Percentiles rank a stretch among this genome's conserved stretches.
Evolutionary conservation across 2,329 filamentous ascomycete genomes (phyloP).

Genomic region (Beauveria caledonica): DNA sequence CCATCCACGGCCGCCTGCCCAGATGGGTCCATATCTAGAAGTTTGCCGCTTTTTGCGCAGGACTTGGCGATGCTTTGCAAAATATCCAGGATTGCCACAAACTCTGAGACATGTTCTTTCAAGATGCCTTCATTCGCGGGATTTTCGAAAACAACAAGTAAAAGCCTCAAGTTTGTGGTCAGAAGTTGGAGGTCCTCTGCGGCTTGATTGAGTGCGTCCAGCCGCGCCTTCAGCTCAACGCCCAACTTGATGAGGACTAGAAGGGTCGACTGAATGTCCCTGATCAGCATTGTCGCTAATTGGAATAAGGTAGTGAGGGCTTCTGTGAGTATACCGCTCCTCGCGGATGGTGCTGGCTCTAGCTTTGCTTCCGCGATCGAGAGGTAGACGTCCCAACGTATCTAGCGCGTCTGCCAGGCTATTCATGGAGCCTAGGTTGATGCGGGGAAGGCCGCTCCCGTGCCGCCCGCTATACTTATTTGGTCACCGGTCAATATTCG

Average conservation of each 20-base stretch:
- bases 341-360: no score
- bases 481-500: no score
- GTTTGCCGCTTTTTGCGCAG: slow-evolving; percentile 13
- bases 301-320: no score
- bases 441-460: no score
- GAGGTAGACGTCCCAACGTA: no score
- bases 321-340: no score
- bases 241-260: slow-evolving; percentile 13
- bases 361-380: no score
- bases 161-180: slow-evolving; percentile 10
- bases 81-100: slow-evolving; percentile 13
- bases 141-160: background rate
- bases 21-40: slow-evolving; percentile 10
- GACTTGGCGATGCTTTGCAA: slow-evolving; percentile 14
- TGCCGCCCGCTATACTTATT: no score
- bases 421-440: no score
- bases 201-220: slow-evolving; percentile 13
- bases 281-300: background rate
- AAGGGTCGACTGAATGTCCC: background rate
- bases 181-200: slow-evolving; percentile 13
- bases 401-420: no score
- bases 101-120: slow-evolving; percentile 12
- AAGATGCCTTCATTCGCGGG: background rate
- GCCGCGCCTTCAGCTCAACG: slow-evolving; percentile 12
- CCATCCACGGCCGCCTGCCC: background rate